Evolutionary conservation across 352 stramenopile species (phyloP), one percentile per base, ranked within the genome.

Genomic region (Pythium rhizo-oryzae): DNA sequence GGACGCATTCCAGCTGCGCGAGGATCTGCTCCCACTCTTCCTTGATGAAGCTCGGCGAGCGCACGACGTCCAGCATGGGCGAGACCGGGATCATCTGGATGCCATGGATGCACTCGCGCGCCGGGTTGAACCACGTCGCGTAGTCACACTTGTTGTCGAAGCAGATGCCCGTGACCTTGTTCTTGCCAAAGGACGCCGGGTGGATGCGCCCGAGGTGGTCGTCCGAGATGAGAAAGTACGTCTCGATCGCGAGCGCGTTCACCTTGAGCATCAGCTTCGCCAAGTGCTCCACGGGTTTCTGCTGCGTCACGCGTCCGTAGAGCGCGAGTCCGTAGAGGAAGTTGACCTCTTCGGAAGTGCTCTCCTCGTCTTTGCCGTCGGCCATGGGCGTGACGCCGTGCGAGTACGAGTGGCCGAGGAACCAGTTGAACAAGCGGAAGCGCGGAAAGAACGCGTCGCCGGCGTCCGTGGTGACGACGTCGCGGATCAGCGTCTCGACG

Each of bases 81-180:
- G 81, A 87, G 39, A 91, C 79, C 0, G 77, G 77, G n/a, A 85
- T 66, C 84, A 93, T 93, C 60, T 93, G 84, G 35, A 93, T 91
- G 28, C 84, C 84, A 46, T 93, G 84, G 64, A 93, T 93, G 33
- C 78, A 85, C n/a, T 93, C 82, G 30, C 78, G 74, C 30, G 84
- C 72, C 13, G 85, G 69, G 30, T 80, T 77, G 68, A 91, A 93
- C 81, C 81, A 93, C 47, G 85, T 92, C 30, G 82, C 80, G 70
- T 93, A 93, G 72, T 82, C 81, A 3, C 59, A 70, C 43, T 76
- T 76, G 64, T 76, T 76, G 56, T 76, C 69, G 54, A 76, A 76
- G 49, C 65, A 76, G 51, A 76, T 76, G 13, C 69, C 69, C 15
- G 69, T 76, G 24, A 81, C 80, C 59, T 90, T 89, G 73, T 91